Evolutionary conservation across 495 filamentous ascomycete species (phyloP), one percentile per base, ranked within the genome.

Genomic region (Penicillium verhagenii): DNA sequence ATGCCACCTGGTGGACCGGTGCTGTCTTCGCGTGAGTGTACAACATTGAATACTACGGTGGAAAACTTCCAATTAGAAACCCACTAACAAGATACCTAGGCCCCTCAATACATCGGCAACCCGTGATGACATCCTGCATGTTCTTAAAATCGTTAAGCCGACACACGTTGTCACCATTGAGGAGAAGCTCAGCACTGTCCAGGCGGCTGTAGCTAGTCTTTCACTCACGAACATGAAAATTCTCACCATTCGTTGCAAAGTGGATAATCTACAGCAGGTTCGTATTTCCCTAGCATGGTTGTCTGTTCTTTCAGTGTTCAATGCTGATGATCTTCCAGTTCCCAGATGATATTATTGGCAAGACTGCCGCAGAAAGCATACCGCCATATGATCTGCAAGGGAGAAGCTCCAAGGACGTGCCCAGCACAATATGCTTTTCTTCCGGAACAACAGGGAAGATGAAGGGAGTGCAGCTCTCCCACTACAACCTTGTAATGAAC

Each of bases 1-100:
- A 53, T 53, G 51, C 51, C 10, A 53, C 51, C 2, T 53, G 51
- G 51, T 53, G 51, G 51, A 28, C 51, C 7, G 51, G 51, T 37
- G 51, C 51, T 38, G 19, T 53, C 23, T 53, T 53, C 26, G 51
- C 42, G 51, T 53, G 20, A 26, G 51, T 53, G 1, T 26, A 45
- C 8, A 7, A 31, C 16, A 19, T 0, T 7, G n/a, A n/a, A 38
- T 26, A 45, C 8, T 1, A 31, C 16, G 11, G 0, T 7, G n/a
- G 19, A 38, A n/a, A 39, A 37, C 19, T 4, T 9, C 18, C n/a
- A n/a, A n/a, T n/a, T n/a, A n/a, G 26, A 14, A 28, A 38, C 1
- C 10, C 51, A 3, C 42, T 53, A 28, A 53, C 35, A 8, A 38
- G 18, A 6, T 26, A 1, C 10, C 5, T 47, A 53, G 51, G 4